These are phyloP conservation scores for Aspergillus proliferans DNA, from an alignment of 2,329 filamentous ascomycete genomes.

Conservation along the genomic window DNA sequence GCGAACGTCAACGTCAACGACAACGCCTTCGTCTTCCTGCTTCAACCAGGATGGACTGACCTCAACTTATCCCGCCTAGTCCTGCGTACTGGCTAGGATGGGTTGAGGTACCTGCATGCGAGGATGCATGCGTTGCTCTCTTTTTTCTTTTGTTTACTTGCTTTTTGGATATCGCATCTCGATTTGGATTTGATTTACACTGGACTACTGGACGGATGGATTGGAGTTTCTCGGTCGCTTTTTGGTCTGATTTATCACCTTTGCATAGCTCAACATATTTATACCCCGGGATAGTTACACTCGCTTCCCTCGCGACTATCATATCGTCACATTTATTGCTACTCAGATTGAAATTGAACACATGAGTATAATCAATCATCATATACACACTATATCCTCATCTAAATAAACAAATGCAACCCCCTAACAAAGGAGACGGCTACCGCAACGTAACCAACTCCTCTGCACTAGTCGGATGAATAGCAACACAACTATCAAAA, in stretches of 20 bases:
- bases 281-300: no score
- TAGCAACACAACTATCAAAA: slow-evolving; percentile 69
- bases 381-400: neutral
- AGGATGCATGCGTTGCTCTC: neutral
- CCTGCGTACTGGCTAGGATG: neutral
- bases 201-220: neutral
- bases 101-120: neutral
- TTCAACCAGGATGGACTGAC: no score
- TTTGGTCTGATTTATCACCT: neutral
- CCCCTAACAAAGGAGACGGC: neutral
- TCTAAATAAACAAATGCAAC: no score
- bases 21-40: no score
- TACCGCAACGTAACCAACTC: slow-evolving; percentile 56
- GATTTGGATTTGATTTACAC: neutral
- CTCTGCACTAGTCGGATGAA: slow-evolving; percentile 71
- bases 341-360: no score
- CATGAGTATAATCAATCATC: no score
- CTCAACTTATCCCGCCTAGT: no score
- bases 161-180: neutral
- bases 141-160: neutral
- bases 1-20: no score
- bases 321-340: no score
- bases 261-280: neutral
- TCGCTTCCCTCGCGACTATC: no score
- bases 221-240: neutral